Base-by-base conservation (phyloP, 2,329 filamentous ascomycete genomes). In the Pseudopithomyces maydicus region DNA sequence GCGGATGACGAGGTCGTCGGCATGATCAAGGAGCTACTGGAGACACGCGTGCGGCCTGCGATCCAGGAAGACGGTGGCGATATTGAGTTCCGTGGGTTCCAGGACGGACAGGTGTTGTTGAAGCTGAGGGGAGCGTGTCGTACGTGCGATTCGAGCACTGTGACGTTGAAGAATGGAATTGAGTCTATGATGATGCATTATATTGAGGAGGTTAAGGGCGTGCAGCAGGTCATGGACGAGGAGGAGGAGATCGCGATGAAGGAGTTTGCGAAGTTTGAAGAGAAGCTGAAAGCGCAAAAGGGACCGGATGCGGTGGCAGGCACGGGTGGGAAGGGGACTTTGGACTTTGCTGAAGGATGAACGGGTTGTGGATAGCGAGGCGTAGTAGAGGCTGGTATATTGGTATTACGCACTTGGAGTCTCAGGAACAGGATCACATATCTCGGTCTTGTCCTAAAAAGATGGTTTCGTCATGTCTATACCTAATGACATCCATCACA, bases 1-100 rank as follows among this genome's bases (percentile, higher is more conserved):
- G 89, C 96, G 61, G 95, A 99, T 74, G 89, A 88, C 64, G 95
- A 99, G 78, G 91, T 97, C 11, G 90, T 99, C 8, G 90, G 92
- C 57, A 98, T 98, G 95, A 98, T 99, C 79, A 97, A 98, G 80
- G 95, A 99, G 79, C 81, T 99, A 32, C 82, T 99, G 35, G 95
- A 99, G 78, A 99, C 95, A 23, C 85, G 95, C 60, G 97, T 99
- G 71, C 85, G 95, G 42, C 95, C 95, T 0, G 91, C 94, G 1
- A 99, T 99, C 61, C 95, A 98, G 76, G 95, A 98, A 75, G 95
- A 99, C 67, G 95, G 95, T 46, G 95, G 95, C 44, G 95, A 99
- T 74, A 98, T 99, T 70, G 95, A 99, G 76, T 96, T 94, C 75
- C 84, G 91, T 17, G 94, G 94, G 1, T 98, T 98, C 69, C 85